phyloP scores from a whole-genome alignment of 2,329 filamentous ascomycete genomes.

The Drechslerella stenobrocha region DNA sequence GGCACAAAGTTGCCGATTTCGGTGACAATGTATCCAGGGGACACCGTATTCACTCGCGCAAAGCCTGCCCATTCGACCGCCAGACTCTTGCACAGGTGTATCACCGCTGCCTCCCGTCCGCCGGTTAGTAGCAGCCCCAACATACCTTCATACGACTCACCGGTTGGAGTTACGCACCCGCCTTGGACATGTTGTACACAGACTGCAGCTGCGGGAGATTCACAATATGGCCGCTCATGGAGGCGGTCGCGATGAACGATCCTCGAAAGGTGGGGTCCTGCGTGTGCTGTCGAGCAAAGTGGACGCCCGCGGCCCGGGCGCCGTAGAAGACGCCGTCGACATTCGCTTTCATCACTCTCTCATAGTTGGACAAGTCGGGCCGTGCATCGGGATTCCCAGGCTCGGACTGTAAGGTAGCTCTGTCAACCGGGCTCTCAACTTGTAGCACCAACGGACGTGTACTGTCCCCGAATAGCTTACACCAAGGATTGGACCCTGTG shows the following conservation, averaged over 20 bases:
- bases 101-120: conserved; percentile 57
- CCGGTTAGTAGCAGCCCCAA: too few relatives aligned
- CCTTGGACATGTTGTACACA: conserved; percentile 74
- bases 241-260: conserved; percentile 76
- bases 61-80: conserved; percentile 78
- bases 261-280: conserved; percentile 66
- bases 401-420: conserved; percentile 9
- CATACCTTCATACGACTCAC: too few relatives aligned
- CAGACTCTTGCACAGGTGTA: conserved; percentile 64
- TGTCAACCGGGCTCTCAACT: too few relatives aligned
- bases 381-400: conserved; percentile 13
- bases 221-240: conserved; percentile 76
- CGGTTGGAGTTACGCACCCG: conserved; percentile 62
- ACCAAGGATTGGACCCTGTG: conserved; percentile 36
- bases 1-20: conserved; percentile 70
- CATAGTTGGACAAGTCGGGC: conserved; percentile 59
- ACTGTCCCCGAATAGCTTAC: too few relatives aligned
- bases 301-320: conserved; percentile 68
- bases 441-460: too few relatives aligned
- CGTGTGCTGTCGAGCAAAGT: conserved; percentile 70
- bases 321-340: conserved; percentile 78
- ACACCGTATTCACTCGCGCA: conserved; percentile 72
- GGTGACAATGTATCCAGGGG: conserved; percentile 74
- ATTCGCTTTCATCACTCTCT: conserved; percentile 70
- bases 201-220: conserved; percentile 76